Base-by-base conservation (phyloP, 805 yeast species). In the Scheffersomyces coipomensis region DNA sequence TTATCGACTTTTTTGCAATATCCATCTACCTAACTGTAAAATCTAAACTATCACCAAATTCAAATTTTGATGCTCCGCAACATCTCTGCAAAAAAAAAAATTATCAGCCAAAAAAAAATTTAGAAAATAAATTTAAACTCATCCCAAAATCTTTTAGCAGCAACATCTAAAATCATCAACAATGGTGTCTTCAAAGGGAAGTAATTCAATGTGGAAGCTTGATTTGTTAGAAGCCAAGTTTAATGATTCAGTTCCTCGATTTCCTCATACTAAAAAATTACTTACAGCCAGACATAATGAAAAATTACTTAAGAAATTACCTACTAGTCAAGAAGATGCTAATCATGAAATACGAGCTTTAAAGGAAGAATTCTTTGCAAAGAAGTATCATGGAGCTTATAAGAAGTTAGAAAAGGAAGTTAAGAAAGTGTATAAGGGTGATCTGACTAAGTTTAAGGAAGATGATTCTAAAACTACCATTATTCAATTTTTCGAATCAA, bases 181-280 rank as follows among this genome's bases (percentile, higher is more conserved):
- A 5, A 27, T 27, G 30, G 18, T 13, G 17, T 13, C 7, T 27
- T 21, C 35, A 26, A 40, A 37, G 18, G 29, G 38, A 6, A 32
- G 23, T 30, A 43, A 46, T 32, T 34, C 37, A 31, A 37, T 46
- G 38, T 78, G 82, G 78, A 73, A 73, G 48, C 58, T 81, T 33
- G 87, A 81, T 50, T 55, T 79, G 19, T 58, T 81, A 26, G 85
- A 81, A 48, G 65, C 68, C 27, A 72, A 74, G 49, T 78, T 65
- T 58, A 53, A 68, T 22, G 52, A 62, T 5, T 48, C 62, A 19
- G 51, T 59, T 15, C 75, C 82, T 1, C 61, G 85, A 42, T 78
- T 66, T 51, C 62, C 70, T 1, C 67, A 69, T 34, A 79, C 85
- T 2, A 73, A 64, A 45, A 67, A 62, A 47, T 58, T 77, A 35